Evolutionary conservation across 2,329 filamentous ascomycete species (phyloP), one percentile per base, ranked within the genome.

Genomic region (Aspergillus piperis): DNA sequence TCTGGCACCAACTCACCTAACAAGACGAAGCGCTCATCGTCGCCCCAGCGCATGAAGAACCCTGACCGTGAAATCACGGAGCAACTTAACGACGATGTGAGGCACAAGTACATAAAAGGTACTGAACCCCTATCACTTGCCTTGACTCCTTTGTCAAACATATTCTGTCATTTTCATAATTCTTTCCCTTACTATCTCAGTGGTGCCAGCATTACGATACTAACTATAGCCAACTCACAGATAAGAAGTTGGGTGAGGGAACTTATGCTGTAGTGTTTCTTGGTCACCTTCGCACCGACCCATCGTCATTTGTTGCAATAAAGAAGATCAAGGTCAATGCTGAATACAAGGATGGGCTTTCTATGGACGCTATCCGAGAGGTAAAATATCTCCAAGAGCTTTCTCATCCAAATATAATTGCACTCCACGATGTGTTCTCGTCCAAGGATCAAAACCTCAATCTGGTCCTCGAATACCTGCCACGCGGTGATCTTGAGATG

Each of bases 401-500:
- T 27, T 88, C 87, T 19, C 95, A 99, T 76, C 91, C 93, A 5
- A 98, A 98, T 78, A 95, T 99, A 77, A 96, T 99, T 77, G 89
- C 89, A 13, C 86, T 99, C 6, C 87, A 94, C 72, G 90, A 91
- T 70, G 93, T 98, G 67, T 99, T 97, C 84, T 92, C 90, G 56
- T 95, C 92, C 63, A 97, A 97, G 73, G 91, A 96, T 77, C 92
- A 97, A 77, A 98, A 97, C 74, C 87, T 99, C 67, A 96, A 96
- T 73, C 86, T 99, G 8, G 95, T 99, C 23, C 87, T 99, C 68
- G 95, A 99, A 78, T 96, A 90, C 76, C 84, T 98, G 3, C 93
- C 94, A 0, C 86, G 91, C n/a, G 94, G 95, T 66, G 95, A 99
- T 77, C 84, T 99, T 27, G 92, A 98, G 77, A 92, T 93, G 84